Conservation (phyloP, 164 flowering plant genomes). For the Cinnamomum chago region DNA sequence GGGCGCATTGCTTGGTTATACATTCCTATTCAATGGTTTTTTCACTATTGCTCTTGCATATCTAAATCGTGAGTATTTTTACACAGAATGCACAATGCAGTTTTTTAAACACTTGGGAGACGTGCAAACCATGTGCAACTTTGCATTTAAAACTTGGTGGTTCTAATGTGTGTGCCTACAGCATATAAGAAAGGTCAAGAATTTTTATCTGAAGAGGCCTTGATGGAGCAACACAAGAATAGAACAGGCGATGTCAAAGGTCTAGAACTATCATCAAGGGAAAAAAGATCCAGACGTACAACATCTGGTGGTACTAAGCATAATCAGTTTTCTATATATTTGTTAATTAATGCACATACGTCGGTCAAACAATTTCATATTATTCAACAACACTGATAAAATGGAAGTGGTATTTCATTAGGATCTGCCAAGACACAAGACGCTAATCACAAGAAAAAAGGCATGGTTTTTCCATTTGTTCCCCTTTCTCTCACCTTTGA, state of each 20-base stretch:
- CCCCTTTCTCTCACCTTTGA: slow-evolving; percentile 45
- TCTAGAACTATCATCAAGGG: slow-evolving; percentile 12
- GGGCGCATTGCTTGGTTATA: slow-evolving; percentile 28
- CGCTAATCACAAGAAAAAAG: slow-evolving; percentile 15
- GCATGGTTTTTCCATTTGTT: slow-evolving; percentile 52
- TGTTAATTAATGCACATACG: not conserved
- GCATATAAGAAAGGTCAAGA: not conserved
- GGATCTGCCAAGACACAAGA: not conserved
- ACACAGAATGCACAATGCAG: slow-evolving; percentile 29
- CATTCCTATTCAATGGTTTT: slow-evolving; percentile 25
- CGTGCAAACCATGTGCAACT: slow-evolving; percentile 23
- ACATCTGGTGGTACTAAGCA: slow-evolving; percentile 7
- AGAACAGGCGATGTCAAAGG: slow-evolving; percentile 3
- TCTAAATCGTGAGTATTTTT: slow-evolving; percentile 35
- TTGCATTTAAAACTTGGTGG: slow-evolving; percentile 38
- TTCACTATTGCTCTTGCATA: slow-evolving; percentile 21
- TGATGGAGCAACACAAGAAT: slow-evolving; percentile 1
- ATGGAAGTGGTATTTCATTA: too few relatives aligned
- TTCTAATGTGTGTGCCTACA: slow-evolving; percentile 16
- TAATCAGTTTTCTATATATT: not conserved
- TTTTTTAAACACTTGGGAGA: slow-evolving; percentile 28
- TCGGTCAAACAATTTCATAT: not conserved
- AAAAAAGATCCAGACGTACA: slow-evolving; percentile 2
- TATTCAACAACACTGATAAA: too few relatives aligned
- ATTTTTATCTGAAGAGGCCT: slow-evolving; percentile 7